Conservation (phyloP, 2,329 filamentous ascomycete species). For the Cucurbitaria berberidis region DNA sequence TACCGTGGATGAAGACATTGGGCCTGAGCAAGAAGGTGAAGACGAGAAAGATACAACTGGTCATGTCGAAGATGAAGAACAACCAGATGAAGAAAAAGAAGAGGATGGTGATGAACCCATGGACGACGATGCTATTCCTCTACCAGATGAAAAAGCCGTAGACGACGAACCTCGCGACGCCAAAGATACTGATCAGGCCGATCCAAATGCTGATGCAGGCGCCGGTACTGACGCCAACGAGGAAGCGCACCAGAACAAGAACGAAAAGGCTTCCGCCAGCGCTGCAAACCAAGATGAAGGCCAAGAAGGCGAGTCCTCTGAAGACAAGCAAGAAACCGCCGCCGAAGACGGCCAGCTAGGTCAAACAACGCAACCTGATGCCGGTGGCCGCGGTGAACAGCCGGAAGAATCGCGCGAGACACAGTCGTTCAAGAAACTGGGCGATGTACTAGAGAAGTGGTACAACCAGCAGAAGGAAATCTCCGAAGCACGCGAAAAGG, state of each 20-base stretch:
- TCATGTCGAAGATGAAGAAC: slow-evolving; percentile 47
- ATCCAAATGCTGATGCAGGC: slow-evolving; percentile 64
- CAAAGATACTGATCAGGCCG: slow-evolving; percentile 58
- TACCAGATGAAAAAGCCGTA: slow-evolving; percentile 60
- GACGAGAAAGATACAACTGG: slow-evolving; percentile 45
- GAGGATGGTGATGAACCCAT: slow-evolving; percentile 57
- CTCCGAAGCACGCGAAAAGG: slow-evolving; percentile 52
- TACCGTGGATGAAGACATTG: slow-evolving; percentile 42
- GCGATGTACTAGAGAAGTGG: slow-evolving; percentile 91
- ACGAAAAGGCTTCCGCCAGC: slow-evolving; percentile 63
- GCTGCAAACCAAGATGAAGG: slow-evolving; percentile 69
- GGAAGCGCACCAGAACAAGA: slow-evolving; percentile 58
- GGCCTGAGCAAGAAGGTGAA: slow-evolving; percentile 41
- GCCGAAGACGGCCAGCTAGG: slow-evolving; percentile 65
- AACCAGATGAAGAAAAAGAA: slow-evolving; percentile 54
- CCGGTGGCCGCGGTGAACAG: slow-evolving; percentile 46
- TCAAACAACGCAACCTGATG: slow-evolving; percentile 44
- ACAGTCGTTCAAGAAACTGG: slow-evolving; percentile 91
- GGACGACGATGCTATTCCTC: slow-evolving; percentile 44
- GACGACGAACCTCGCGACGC: slow-evolving; percentile 54
- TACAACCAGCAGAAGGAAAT: slow-evolving; percentile 89
- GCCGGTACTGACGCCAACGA: slow-evolving; percentile 70
- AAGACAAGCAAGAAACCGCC: slow-evolving; percentile 67
- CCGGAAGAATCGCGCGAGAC: slow-evolving; percentile 53
- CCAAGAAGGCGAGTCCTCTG: slow-evolving; percentile 67